phyloP scores from a whole-genome alignment of 2,329 filamentous ascomycete species.

The Aureobasidium vineae region DNA sequence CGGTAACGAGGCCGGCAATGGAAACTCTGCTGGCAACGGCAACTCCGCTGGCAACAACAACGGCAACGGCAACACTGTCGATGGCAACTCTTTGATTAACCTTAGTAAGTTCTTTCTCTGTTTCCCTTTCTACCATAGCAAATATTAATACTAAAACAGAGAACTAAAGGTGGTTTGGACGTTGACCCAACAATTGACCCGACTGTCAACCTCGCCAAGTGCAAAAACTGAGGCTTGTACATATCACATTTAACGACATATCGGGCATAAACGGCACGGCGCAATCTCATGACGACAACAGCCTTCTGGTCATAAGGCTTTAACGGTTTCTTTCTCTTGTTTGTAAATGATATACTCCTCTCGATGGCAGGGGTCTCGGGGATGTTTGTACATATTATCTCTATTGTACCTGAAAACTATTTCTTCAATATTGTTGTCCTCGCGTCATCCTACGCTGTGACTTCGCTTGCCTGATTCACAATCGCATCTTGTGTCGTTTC shows the following conservation, averaged over 20 bases:
- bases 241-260: neutral
- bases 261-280: neutral
- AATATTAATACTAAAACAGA: conserved; percentile 24
- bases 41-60: neutral
- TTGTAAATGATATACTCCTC: neutral
- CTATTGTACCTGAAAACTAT: neutral
- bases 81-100: conserved; percentile 21
- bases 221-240: conserved; percentile 4
- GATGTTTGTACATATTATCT: conserved; percentile 3
- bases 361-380: neutral
- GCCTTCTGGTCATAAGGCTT: neutral
- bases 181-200: conserved; percentile 15
- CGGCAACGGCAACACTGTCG: conserved; percentile 14
- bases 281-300: neutral
- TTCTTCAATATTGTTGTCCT: too few relatives aligned
- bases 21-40: conserved; percentile 7
- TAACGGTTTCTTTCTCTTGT: neutral
- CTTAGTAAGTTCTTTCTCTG: neutral
- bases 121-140: too few relatives aligned
- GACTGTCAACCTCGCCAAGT: conserved; percentile 6
- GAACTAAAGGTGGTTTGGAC: conserved; percentile 15
- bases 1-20: conserved; percentile 7
- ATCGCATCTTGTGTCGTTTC: too few relatives aligned
- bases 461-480: too few relatives aligned
- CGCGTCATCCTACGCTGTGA: too few relatives aligned